A percentile compares a stretch with the other conserved stretches of the same genome.
Evolutionary conservation across 768 basidiomycete genomes (phyloP).

Genomic region (Asterophora lycoperdoides): DNA sequence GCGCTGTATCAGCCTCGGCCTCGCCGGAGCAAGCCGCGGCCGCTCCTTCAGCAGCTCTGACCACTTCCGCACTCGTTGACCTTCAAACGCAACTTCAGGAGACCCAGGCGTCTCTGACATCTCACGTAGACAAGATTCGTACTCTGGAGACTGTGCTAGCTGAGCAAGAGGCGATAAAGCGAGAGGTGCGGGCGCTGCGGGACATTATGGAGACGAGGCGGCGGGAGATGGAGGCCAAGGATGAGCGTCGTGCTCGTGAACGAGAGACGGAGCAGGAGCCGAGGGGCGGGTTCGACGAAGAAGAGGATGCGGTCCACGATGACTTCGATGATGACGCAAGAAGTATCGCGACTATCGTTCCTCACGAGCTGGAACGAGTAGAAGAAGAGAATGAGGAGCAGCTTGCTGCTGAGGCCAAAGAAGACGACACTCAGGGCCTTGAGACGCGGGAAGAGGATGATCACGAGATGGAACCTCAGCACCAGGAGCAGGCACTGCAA

Average conservation of each 20-base stretch:
- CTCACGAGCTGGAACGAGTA: constrained; percentile 66
- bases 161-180: constrained; percentile 82
- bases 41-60: constrained; percentile 19
- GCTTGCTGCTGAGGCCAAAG: constrained; percentile 21
- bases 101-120: constrained; percentile 73
- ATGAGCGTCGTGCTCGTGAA: constrained; percentile 8
- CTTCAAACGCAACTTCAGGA: constrained; percentile 82
- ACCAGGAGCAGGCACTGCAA: constrained; percentile 26
- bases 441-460: constrained; percentile 18
- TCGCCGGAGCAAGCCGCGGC: constrained; percentile 18
- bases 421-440: constrained; percentile 17
- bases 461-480: constrained; percentile 10
- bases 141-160: constrained; percentile 75
- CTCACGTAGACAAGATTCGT: constrained; percentile 77
- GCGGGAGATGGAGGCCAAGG: constrained; percentile 34
- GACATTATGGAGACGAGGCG: constrained; percentile 68
- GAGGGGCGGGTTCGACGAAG: constrained; percentile 29
- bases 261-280: constrained; percentile 16
- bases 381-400: constrained; percentile 74
- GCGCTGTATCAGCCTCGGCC: constrained; percentile 13
- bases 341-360: constrained; percentile 68
- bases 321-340: constrained; percentile 65
- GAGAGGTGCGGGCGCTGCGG: constrained; percentile 69
- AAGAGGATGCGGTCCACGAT: constrained; percentile 43
- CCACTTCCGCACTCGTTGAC: constrained; percentile 40